A percentile compares a stretch with the other conserved stretches of the same genome.
These are phyloP conservation scores for Aspergillus melleus DNA, from an alignment of 2,329 filamentous ascomycete genomes.

Conservation along the genomic window DNA sequence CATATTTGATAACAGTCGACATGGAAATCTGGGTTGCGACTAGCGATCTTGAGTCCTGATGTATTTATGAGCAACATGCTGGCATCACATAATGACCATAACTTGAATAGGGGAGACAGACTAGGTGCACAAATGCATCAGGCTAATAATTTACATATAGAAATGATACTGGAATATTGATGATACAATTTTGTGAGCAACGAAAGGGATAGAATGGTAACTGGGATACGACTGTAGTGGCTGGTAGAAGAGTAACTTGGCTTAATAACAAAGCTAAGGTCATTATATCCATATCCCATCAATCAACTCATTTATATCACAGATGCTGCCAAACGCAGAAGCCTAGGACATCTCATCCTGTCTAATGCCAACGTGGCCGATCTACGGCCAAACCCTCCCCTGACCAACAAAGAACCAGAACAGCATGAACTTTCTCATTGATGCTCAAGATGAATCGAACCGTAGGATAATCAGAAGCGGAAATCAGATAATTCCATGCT, in stretches of 20 bases:
- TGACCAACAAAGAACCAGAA: not conserved
- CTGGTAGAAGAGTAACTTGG: not conserved
- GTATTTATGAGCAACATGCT: conserved; percentile 6
- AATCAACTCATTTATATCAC: conserved; percentile 6
- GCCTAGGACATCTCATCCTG: not conserved
- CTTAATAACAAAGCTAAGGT: not conserved
- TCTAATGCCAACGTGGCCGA: not conserved
- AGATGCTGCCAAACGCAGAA: not conserved
- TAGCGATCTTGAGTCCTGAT: conserved; percentile 2
- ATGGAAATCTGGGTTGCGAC: not conserved
- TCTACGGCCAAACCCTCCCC: not conserved
- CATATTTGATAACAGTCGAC: not conserved
- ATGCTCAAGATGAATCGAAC: not conserved
- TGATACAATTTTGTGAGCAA: not conserved
- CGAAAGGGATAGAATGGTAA: not conserved
- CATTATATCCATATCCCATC: conserved; percentile 11
- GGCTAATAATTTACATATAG: not conserved
- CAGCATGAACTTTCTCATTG: not conserved
- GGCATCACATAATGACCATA: conserved; percentile 10
- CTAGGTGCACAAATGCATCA: not conserved
- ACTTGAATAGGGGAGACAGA: not conserved
- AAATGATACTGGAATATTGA: not conserved
- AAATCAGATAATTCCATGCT: not conserved
- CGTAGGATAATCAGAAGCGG: not conserved
- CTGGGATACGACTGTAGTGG: conserved; percentile 8